Evolutionary conservation across 305 asterid species (phyloP), one percentile per base, ranked within the genome.

Genomic region (Lippia alba): DNA sequence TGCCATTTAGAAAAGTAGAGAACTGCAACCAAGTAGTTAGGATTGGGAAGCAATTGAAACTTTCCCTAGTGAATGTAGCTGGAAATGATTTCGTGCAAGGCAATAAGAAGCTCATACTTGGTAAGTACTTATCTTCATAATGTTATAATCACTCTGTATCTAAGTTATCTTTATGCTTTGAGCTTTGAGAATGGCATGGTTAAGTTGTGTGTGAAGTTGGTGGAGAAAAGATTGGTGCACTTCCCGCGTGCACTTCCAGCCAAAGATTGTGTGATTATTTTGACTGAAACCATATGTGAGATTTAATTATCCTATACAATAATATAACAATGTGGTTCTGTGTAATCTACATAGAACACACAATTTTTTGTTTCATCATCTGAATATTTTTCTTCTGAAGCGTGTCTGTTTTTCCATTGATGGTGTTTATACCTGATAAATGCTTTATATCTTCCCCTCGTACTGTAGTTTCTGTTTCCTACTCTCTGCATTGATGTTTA

Each of bases 11-110:
- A 56, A 92, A 92, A 84, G 96, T 92, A 41, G 98, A 92, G 81
- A 92, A 92, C 73, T 90, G 96, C 84, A 90, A 92, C 80, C 98
- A 92, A 80, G 96, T 90, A 34, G 82, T 92, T 78, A 71, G 77
- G 78, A 90, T 92, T 8, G 96, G 96, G 81, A 87, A 82, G 85
- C 91, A 72, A 75, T 82, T 92, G 79, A 90, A 85, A 67, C 86
- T 92, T 73, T 92, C 98, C 59, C 83, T 92, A 53, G 98, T 92
- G 51, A 92, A 92, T 81, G 96, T 92, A 39, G 96, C 91, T 51
- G 98, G 98, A 71, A 88, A 88, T 66, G 98, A 92, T 80, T 81
- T 92, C 77, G 98, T 92, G 65, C 96, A 90, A 79, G 98, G 98
- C 81, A 92, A 90, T 78, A 92, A 85, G 82, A 90, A 92, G 80